Conservation (phyloP, 805 yeast genomes). For the Brettanomyces naardenensis region DNA sequence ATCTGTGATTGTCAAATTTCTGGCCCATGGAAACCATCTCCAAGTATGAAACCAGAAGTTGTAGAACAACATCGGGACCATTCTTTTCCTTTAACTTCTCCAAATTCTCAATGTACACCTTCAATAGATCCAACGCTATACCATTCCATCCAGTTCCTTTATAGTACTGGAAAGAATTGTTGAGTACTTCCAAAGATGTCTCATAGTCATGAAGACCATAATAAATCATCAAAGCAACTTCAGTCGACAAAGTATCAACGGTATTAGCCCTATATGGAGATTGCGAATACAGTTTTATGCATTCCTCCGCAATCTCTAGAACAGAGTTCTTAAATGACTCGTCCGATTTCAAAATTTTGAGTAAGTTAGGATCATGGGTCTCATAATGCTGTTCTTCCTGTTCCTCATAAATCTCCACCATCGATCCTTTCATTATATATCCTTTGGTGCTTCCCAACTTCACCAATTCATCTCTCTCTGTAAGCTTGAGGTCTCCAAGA, state of each 20-base stretch:
- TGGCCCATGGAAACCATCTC: constrained; percentile 21
- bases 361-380: constrained; percentile 12
- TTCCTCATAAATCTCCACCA: constrained; percentile 13
- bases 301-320: constrained; percentile 45
- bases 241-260: constrained; percentile 68
- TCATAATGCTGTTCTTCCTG: constrained; percentile 4
- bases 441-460: constrained; percentile 24
- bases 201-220: constrained; percentile 41
- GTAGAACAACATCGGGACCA: constrained; percentile 14
- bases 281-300: constrained; percentile 42
- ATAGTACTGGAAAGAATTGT: constrained; percentile 63
- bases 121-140: constrained; percentile 59
- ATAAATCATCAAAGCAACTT: constrained; percentile 59
- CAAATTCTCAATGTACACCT: constrained; percentile 62
- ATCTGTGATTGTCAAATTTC: constrained; percentile 17
- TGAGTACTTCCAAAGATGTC: constrained; percentile 55
- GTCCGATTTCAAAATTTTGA: constrained; percentile 23
- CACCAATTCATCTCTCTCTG: constrained; percentile 38
- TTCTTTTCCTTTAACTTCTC: constrained; percentile 29
- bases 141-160: constrained; percentile 65
- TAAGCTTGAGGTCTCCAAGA: constrained; percentile 40
- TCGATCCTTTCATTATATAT: constrained; percentile 26
- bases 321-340: constrained; percentile 34
- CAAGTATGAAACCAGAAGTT: constrained; percentile 33
- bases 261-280: constrained; percentile 51